Evolutionary conservation across 2,329 filamentous ascomycete species (phyloP).

Genomic region (Ciborinia camelliae): DNA sequence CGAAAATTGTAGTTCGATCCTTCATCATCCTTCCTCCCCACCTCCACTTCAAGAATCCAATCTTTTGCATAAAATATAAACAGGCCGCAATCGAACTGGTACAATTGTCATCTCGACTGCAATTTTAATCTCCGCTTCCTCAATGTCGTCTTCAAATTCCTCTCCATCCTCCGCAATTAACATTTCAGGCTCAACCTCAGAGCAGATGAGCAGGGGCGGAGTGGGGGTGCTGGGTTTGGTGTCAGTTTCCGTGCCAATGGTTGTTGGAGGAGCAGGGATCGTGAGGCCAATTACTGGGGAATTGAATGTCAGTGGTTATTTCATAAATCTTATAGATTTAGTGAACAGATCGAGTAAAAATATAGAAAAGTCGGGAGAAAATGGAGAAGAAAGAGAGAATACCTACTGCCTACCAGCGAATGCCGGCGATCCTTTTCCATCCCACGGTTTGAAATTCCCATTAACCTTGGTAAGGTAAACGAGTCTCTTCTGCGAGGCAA

Average conservation of each 20-base stretch:
- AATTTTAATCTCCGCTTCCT: background rate
- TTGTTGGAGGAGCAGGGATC: too few relatives aligned
- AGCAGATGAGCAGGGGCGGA: too few relatives aligned
- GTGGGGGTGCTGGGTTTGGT: background rate
- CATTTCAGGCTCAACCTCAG: background rate
- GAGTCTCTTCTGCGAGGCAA: background rate
- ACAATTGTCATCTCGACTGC: background rate
- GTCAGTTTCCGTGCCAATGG: background rate
- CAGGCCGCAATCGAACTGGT: background rate
- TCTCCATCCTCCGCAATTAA: background rate
- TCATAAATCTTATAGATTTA: background rate
- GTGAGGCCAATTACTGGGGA: background rate
- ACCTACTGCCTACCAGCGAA: background rate
- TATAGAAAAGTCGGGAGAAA: too few relatives aligned
- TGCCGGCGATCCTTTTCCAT: background rate
- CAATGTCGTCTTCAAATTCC: background rate
- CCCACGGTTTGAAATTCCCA: background rate
- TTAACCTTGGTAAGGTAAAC: background rate
- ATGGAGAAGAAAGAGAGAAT: background rate
- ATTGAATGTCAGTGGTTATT: background rate
- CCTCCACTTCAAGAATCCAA: background rate
- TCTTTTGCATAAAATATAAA: background rate
- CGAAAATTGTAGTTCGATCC: background rate
- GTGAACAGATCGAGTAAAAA: too few relatives aligned
- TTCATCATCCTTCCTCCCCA: background rate